These are phyloP conservation scores for Phytopythium boreale DNA, from an alignment of 352 stramenopile species.

Conservation along the genomic window DNA sequence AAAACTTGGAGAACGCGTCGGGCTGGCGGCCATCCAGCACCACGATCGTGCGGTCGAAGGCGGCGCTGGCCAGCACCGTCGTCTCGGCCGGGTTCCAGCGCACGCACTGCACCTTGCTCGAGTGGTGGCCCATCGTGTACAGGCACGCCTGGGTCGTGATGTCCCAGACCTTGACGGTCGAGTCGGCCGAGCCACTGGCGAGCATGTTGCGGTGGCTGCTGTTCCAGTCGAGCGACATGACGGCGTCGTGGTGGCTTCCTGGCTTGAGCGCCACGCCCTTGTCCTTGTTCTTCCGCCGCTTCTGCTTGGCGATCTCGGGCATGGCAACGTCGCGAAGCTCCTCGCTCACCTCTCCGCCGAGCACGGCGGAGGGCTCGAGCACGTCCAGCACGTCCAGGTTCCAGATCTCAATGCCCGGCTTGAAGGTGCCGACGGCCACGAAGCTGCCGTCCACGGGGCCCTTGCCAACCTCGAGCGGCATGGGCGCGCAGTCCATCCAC, in stretches of 20 bases:
- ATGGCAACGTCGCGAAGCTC: slow-evolving; percentile 76
- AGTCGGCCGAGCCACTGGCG: slow-evolving; percentile 96
- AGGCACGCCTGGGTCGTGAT: slow-evolving; percentile 91
- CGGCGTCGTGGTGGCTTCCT: slow-evolving; percentile 96
- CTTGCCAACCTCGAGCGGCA: slow-evolving; percentile 49
- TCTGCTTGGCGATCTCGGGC: slow-evolving; percentile 66
- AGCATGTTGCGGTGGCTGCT: slow-evolving; percentile 95
- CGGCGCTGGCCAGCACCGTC: slow-evolving; percentile 94
- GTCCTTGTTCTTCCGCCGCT: slow-evolving; percentile 69
- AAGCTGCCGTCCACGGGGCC: slow-evolving; percentile 93
- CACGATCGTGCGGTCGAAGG: slow-evolving; percentile 93
- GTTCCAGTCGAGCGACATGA: slow-evolving; percentile 99
- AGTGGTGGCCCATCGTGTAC: slow-evolving; percentile 97
- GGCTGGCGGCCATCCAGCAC: slow-evolving; percentile 92
- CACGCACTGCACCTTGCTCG: slow-evolving; percentile 97
- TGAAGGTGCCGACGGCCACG: slow-evolving; percentile 99
- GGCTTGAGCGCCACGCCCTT: slow-evolving; percentile 64
- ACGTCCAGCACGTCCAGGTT: slow-evolving; percentile 99
- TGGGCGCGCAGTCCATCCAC: slow-evolving; percentile 92
- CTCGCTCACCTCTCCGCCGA: slow-evolving; percentile 92
- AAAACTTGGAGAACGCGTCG: slow-evolving; percentile 78
- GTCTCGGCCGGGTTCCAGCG: slow-evolving; percentile 96
- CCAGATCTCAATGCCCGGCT: slow-evolving; percentile 99
- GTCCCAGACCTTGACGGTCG: slow-evolving; percentile 97
- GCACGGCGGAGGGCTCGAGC: slow-evolving; percentile 93